phyloP scores from a whole-genome alignment of 306 rosid genomes.

The Begonia peltatifolia region DNA sequence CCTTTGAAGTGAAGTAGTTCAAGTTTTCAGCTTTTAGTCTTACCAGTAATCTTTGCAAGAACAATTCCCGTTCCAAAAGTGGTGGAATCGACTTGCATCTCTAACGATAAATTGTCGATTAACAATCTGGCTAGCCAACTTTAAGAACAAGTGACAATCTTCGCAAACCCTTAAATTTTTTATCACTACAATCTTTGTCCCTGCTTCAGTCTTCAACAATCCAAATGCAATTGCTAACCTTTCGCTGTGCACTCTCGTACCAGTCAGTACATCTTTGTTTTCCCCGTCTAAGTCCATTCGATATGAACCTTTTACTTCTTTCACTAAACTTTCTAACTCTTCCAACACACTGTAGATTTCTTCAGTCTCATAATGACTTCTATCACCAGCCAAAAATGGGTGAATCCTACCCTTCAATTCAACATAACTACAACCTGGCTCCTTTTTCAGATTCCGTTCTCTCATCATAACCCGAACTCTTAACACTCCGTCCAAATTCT shows the following conservation, averaged over 20 bases:
- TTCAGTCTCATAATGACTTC: constrained; percentile 30
- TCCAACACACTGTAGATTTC: constrained; percentile 46
- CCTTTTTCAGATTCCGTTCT: constrained; percentile 52
- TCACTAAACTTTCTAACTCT: constrained; percentile 41
- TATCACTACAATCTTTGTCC: constrained; percentile 53
- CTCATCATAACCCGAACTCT: constrained; percentile 71
- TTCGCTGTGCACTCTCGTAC: constrained; percentile 67
- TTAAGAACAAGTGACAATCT: constrained; percentile 67
- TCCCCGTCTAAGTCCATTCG: constrained; percentile 14
- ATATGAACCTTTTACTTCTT: constrained; percentile 17
- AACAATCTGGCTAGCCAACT: constrained; percentile 63
- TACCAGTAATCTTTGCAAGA: constrained; percentile 91
- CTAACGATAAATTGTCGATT: constrained; percentile 60
- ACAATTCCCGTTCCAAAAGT: constrained; percentile 60
- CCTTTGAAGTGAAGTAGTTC: no score
- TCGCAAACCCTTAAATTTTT: constrained; percentile 77
- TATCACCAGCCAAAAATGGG: constrained; percentile 63
- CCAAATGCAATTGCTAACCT: constrained; percentile 61
- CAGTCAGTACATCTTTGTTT: constrained; percentile 23
- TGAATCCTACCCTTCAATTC: constrained; percentile 56
- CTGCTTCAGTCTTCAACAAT: constrained; percentile 39
- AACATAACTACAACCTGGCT: constrained; percentile 69
- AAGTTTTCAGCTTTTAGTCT: background rate
- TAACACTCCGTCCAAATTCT: constrained; percentile 44
- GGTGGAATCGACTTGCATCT: constrained; percentile 88